Percentiles rank a stretch among this genome's conserved stretches.
These are phyloP conservation scores for Malassezia furfur DNA, from an alignment of 1,284 basidiomycete species.

Conservation along the genomic window DNA sequence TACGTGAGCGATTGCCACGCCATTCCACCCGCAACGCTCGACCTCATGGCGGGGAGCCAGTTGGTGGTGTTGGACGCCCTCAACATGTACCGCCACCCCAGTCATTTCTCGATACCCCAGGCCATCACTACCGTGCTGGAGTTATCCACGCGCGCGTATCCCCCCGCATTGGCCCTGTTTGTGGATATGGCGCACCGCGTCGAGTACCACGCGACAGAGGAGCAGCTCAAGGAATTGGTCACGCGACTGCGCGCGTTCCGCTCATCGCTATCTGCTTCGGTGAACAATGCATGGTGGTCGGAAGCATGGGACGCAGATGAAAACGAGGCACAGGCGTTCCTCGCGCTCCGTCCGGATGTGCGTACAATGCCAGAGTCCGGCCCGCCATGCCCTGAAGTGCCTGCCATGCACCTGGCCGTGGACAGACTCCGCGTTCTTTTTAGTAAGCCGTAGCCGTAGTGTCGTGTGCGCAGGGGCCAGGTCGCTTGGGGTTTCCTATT, in stretches of 20 bases:
- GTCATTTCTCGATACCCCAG: conserved; percentile 39
- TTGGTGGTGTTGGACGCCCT: conserved; percentile 37
- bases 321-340: conserved; percentile 16
- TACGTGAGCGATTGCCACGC: conserved; percentile 41
- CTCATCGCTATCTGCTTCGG: neutral
- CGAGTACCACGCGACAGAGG: conserved; percentile 26
- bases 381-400: conserved; percentile 17
- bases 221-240: conserved; percentile 20
- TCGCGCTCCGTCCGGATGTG: neutral
- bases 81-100: conserved; percentile 34
- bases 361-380: neutral
- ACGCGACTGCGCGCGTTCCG: conserved; percentile 16
- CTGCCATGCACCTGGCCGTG: conserved; percentile 26
- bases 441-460: neutral
- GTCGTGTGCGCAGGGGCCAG: neutral
- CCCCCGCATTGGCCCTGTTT: conserved; percentile 27
- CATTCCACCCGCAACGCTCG: conserved; percentile 24
- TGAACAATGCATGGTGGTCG: conserved; percentile 25
- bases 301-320: conserved; percentile 28
- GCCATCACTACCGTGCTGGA: conserved; percentile 22
- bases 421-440: conserved; percentile 31
- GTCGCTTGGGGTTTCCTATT: too few relatives aligned
- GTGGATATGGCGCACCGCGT: conserved; percentile 40
- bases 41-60: conserved; percentile 26
- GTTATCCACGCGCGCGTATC: conserved; percentile 13